Conservation (phyloP, 2,329 filamentous ascomycete species). For the Trichoderma harzianum region DNA sequence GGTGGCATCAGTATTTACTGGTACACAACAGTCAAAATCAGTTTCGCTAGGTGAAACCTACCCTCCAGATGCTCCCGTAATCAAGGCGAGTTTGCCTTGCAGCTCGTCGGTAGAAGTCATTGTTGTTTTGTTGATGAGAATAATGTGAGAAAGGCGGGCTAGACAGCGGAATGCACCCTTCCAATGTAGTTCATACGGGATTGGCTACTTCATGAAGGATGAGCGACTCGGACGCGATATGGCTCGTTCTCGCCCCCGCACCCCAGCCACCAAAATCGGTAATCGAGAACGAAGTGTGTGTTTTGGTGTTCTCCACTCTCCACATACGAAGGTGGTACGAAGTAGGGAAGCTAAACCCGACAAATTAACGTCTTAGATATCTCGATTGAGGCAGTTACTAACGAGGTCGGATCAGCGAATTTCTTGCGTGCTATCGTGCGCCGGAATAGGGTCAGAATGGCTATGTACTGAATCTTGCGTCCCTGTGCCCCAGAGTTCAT, state of each 20-base stretch:
- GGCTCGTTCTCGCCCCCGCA: not conserved
- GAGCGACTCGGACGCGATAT: not conserved
- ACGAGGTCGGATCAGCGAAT: not conserved
- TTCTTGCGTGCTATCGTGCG: not conserved
- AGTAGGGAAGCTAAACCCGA: not conserved
- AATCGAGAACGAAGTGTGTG: not conserved
- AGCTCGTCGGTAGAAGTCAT: not conserved
- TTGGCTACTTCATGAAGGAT: not conserved
- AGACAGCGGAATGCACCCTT: not conserved
- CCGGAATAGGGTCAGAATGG: not conserved
- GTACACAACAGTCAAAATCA: not conserved
- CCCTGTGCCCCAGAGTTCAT: not conserved
- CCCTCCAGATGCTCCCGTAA: not conserved
- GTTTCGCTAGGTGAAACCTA: not conserved
- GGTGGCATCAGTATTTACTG: not conserved
- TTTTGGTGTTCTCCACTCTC: not conserved
- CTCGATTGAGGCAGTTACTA: not conserved
- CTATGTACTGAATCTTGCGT: not conserved
- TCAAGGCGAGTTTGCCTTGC: not conserved
- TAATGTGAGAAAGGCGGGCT: not conserved
- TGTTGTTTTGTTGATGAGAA: not conserved
- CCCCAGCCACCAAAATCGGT: not conserved
- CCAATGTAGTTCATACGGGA: not conserved
- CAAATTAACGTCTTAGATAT: not conserved
- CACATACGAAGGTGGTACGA: not conserved